Evolutionary conservation across 441 rosid species (phyloP), one percentile per base, ranked within the genome.

Genomic region (Aquilaria agallochum): DNA sequence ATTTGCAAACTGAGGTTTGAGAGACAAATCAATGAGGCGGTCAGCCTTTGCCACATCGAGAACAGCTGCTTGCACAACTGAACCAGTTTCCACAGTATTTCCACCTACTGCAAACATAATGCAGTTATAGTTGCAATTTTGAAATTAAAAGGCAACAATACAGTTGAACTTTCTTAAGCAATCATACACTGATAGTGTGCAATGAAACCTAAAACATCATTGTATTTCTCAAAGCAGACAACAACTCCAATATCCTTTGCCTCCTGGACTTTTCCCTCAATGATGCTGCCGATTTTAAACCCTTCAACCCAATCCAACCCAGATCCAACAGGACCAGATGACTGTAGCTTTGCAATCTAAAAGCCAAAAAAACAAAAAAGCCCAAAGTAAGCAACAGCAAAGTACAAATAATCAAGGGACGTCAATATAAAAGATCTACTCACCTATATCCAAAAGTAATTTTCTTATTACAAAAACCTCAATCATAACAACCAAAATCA

Each of bases 31-130:
- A 68, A 92, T 83, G 67, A 95, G 91, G 69, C 68, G 80, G 68
- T 90, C 99, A 59, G 83, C 76, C 84, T 76, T 90, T 60, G 91
- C 79, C 75, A 92, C 76, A 72, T 92, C 99, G 46, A 95, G 95
- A 76, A 95, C 92, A 31, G 70, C 83, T 66, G 92, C 97, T 60
- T 47, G 83, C 83, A 95, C 72, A 71, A 63, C 71, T 36, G 92
- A 85, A 50, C 97, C 97, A 42, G 68, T 66, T 74, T 79, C 80
- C 59, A 72, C 68, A 11, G 71, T 69, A 40, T 72, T 64, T 74
- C 93, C 92, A 74, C 81, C 90, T 59, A 84, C 99, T 92, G 83
- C 67, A 78, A 63, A 65, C 45, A 61, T 51, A 67, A 68, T 49
- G 55, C 53, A 60, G 66, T 14, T 55, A 42, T 6, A n/a, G 64